Percentiles rank a stretch among this genome's conserved stretches.
Evolutionary conservation across 208 protist species (phyloP).

Genomic region (Wallacemonas sp.): DNA sequence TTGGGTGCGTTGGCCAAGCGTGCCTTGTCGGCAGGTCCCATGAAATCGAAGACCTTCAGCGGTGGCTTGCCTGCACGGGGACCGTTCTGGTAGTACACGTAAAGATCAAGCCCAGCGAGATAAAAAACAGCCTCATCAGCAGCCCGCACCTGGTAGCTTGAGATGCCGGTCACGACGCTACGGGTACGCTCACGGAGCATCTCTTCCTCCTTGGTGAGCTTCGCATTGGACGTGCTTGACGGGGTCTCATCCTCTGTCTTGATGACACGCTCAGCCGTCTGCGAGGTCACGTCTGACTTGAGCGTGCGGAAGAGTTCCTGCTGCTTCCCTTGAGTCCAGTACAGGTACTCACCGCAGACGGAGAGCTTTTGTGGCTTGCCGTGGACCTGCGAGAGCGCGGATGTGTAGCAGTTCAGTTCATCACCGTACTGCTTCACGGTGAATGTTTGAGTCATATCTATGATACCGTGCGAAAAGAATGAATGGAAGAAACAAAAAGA

Average conservation of each 20-base stretch:
- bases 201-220: slow-evolving; percentile 77
- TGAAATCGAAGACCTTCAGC: slow-evolving; percentile 64
- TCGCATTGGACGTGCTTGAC: background rate
- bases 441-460: background rate
- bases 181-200: slow-evolving; percentile 79
- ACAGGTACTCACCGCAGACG: slow-evolving; percentile 55
- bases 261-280: slow-evolving; percentile 15
- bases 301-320: slow-evolving; percentile 62
- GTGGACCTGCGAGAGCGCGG: slow-evolving; percentile 22
- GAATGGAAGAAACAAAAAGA: slow-evolving; percentile 15
- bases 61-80: slow-evolving; percentile 36
- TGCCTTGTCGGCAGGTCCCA: slow-evolving; percentile 31
- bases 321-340: slow-evolving; percentile 79
- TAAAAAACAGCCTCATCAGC: slow-evolving; percentile 68
- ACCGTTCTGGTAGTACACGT: slow-evolving; percentile 59
- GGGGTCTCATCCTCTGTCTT: background rate
- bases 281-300: slow-evolving; percentile 17
- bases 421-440: slow-evolving; percentile 45
- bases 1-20: slow-evolving; percentile 45
- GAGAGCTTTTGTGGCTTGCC: slow-evolving; percentile 67
- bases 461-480: background rate
- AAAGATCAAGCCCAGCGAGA: slow-evolving; percentile 53
- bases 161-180: slow-evolving; percentile 60
- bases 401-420: slow-evolving; percentile 38
- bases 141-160: slow-evolving; percentile 48